Evolutionary conservation across 768 basidiomycete genomes (phyloP), one percentile per base, ranked within the genome.

Genomic region (Pholiota molesta): DNA sequence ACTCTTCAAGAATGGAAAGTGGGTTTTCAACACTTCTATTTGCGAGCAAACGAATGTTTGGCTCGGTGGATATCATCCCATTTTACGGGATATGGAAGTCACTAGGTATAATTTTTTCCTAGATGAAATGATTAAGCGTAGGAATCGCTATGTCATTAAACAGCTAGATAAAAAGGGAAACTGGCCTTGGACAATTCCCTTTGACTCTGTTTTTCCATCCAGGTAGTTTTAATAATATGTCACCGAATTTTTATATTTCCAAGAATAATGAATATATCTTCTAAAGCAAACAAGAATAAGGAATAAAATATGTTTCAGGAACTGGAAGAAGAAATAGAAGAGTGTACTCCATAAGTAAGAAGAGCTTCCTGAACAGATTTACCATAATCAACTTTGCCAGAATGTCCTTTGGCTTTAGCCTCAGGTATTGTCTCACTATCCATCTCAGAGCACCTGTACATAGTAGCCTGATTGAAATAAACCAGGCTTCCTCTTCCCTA

Each of bases 41-140:
- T 76, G 77, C 19, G 75, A 79, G 63, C 74, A 75, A 62, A 65
- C 64, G 5, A 78, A 78, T 63, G 69, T 65, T 1, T 79, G 77
- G 75, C 52, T 75, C 0, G 70, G 66, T 6, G 68, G 69, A 1
- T 76, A 69, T 52, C 72, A 72, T 1, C 31, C 71, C 0, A 74
- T 77, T 0, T 65, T 71, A 9, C 23, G 69, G 2, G 74, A 78
- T 49, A 78, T 78, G 68, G 55, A 61, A 23, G 55, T 35, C 1
- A 62, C 42, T 2, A 59, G 69, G 37, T 76, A 71, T 26, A 68
- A 74, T 53, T 78, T 77, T 31, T 75, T 73, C 52, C 59, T 78
- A 0, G 76, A 78, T 64, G 70, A 77, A 55, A 71, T 78, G 73
- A 72, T 78, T 35, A 66, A 62, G 28, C 37, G 57, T 5, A 35